Percentiles rank a stretch among this genome's conserved stretches.
These are phyloP conservation scores for Pseudogymnoascus sp. DNA, from an alignment of 2,329 filamentous ascomycete genomes.

Conservation along the genomic window DNA sequence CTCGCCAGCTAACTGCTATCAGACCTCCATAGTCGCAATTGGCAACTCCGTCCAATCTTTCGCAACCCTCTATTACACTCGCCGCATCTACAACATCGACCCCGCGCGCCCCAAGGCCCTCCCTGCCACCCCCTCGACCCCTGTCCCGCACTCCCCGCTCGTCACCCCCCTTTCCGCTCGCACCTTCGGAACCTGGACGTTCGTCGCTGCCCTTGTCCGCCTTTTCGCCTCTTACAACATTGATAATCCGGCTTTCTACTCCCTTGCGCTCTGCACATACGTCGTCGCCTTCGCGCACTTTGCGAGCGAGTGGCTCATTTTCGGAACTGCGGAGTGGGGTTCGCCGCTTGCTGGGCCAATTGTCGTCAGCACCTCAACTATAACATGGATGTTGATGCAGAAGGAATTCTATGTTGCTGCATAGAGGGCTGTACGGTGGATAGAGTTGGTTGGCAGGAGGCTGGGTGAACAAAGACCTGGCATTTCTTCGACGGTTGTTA, in stretches of 20 bases:
- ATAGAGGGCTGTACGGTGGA: conserved; percentile 10
- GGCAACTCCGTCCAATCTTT: conserved; percentile 84
- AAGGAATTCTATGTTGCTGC: conserved; percentile 58
- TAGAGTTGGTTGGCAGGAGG: neutral
- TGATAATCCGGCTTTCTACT: conserved; percentile 44
- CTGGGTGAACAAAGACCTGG: neutral
- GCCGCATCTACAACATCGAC: conserved; percentile 72
- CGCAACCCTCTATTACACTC: conserved; percentile 67
- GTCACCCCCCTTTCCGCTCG: conserved; percentile 69
- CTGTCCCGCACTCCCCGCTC: conserved; percentile 34
- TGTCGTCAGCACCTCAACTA: conserved; percentile 37
- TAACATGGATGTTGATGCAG: conserved; percentile 57
- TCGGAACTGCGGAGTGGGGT: conserved; percentile 61
- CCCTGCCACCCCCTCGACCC: conserved; percentile 35
- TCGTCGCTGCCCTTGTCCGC: conserved; percentile 48
- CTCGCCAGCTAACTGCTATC: conserved; percentile 12
- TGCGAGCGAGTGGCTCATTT: conserved; percentile 70
- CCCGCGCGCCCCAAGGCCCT: conserved; percentile 26
- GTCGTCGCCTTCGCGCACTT: conserved; percentile 40
- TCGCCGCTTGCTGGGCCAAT: conserved; percentile 48
- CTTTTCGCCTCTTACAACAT: conserved; percentile 59
- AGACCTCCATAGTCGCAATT: conserved; percentile 77
- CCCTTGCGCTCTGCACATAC: conserved; percentile 54
- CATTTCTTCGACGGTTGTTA: neutral
- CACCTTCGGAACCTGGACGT: conserved; percentile 63